Evolutionary conservation across 129 eudicot species (phyloP).

Genomic region (Flaveria brownii): DNA sequence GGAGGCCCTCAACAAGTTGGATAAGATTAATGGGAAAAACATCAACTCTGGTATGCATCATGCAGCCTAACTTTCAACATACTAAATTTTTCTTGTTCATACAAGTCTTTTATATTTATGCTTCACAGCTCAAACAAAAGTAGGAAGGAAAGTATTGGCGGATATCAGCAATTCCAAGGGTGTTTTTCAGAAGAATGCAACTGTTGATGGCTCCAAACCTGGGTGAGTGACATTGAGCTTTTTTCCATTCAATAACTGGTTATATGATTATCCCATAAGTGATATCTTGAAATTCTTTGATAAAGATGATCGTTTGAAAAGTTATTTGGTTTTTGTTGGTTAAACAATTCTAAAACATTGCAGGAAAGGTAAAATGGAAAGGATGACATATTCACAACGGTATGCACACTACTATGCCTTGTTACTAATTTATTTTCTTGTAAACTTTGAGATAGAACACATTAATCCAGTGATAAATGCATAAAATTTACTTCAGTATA

Average conservation of each 20-base stretch:
- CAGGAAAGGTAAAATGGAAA: constrained; percentile 48
- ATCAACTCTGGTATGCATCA: constrained; percentile 45
- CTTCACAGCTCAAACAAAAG: constrained; percentile 36
- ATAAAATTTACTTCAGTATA: not conserved
- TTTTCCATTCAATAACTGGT: not conserved
- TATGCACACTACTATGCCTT: constrained; percentile 19
- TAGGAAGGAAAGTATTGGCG: constrained; percentile 68
- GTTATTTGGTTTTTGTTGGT: not conserved
- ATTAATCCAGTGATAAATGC: not conserved
- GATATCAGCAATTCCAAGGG: constrained; percentile 74
- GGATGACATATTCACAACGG: constrained; percentile 33
- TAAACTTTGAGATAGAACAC: not conserved
- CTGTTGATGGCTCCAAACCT: constrained; percentile 33
- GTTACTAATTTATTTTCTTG: not conserved
- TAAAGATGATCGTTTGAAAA: constrained; percentile 2
- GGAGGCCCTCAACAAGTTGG: constrained; percentile 46
- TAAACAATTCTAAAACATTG: constrained; percentile 18
- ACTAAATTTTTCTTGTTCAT: not conserved
- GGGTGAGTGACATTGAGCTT: constrained; percentile 29
- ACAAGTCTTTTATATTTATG: constrained; percentile 12
- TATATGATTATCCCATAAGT: not conserved
- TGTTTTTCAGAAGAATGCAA: constrained; percentile 31
- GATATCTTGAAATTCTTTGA: constrained; percentile 19
- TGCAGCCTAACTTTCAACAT: not conserved
- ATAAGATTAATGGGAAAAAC: constrained; percentile 42